Evolutionary conservation across 1,284 basidiomycete genomes (phyloP).

Genomic region (Trichosporon inkin): DNA sequence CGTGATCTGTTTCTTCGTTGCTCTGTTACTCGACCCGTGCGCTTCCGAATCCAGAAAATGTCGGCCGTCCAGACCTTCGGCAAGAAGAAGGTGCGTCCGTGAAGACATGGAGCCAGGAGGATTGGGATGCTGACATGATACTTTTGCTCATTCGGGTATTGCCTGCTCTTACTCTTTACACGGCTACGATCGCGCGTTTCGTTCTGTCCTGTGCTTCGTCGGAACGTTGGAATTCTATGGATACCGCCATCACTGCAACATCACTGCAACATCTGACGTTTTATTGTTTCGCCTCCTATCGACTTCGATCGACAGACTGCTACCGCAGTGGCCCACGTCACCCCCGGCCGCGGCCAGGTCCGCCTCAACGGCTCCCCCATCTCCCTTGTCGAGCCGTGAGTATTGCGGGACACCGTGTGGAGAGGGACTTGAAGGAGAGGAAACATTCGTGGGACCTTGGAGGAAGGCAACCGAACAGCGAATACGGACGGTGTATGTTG

Average conservation of each 20-base stretch:
- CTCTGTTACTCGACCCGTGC: not conserved
- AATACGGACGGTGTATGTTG: not conserved
- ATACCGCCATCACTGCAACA: not conserved
- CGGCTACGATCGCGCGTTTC: not conserved
- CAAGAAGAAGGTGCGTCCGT: slow-evolving; percentile 83
- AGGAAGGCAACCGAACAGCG: not conserved
- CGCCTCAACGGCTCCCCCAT: slow-evolving; percentile 97
- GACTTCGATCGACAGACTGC: slow-evolving; percentile 64
- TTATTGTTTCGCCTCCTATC: not conserved
- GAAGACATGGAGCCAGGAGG: not conserved
- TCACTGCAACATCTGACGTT: not conserved
- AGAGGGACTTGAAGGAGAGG: slow-evolving; percentile 1
- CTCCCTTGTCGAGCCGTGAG: slow-evolving; percentile 77
- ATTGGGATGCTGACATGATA: slow-evolving; percentile 4
- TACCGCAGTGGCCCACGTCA: slow-evolving; percentile 91
- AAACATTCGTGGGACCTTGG: not conserved
- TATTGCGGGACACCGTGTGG: slow-evolving; percentile 14
- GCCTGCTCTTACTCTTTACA: not conserved
- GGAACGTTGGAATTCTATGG: not conserved
- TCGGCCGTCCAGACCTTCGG: slow-evolving; percentile 88
- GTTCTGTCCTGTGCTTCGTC: not conserved
- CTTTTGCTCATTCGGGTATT: not conserved
- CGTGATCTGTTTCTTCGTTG: not conserved
- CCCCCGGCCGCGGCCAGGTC: slow-evolving; percentile 95
- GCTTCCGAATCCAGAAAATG: slow-evolving; percentile 36